Conservation (phyloP, 352 stramenopile genomes). For the Blastocystis hominis region DNA sequence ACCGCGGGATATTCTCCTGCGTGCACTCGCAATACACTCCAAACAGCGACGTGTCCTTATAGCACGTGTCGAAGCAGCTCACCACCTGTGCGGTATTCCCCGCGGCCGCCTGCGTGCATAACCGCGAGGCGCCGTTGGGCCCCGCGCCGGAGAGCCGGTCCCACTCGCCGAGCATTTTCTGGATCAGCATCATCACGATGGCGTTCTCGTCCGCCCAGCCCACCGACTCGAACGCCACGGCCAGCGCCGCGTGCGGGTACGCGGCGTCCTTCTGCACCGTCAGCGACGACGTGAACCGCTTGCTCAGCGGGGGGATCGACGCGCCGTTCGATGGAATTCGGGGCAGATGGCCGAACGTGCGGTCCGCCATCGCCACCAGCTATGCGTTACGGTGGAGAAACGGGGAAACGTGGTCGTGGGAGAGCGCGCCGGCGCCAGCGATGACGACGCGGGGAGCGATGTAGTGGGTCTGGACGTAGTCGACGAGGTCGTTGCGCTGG, state of each 20-base stretch:
- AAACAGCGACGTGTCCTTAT: conserved; percentile 99
- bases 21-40: conserved; percentile 80
- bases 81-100: conserved; percentile 90
- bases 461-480: conserved; percentile 99
- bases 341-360: conserved; percentile 87
- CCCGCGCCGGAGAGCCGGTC: conserved; percentile 79
- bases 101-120: conserved; percentile 88
- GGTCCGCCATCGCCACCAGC: conserved; percentile 87
- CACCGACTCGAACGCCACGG: conserved; percentile 91
- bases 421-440: conserved; percentile 86
- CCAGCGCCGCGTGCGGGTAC: conserved; percentile 80
- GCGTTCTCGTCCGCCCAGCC: conserved; percentile 93
- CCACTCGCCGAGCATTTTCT: conserved; percentile 81
- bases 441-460: conserved; percentile 96
- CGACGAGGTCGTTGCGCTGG: conserved; percentile 80
- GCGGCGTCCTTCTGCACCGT: conserved; percentile 66
- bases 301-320: conserved; percentile 31
- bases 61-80: conserved; percentile 98
- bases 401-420: conserved; percentile 72
- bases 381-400: conserved; percentile 60
- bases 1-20: conserved; percentile 83
- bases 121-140: conserved; percentile 84
- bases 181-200: conserved; percentile 96
- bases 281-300: conserved; percentile 43
- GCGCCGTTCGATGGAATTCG: conserved; percentile 58